Evolutionary conservation across 2,329 filamentous ascomycete species (phyloP).

Genomic region (Cercospora citrullina): DNA sequence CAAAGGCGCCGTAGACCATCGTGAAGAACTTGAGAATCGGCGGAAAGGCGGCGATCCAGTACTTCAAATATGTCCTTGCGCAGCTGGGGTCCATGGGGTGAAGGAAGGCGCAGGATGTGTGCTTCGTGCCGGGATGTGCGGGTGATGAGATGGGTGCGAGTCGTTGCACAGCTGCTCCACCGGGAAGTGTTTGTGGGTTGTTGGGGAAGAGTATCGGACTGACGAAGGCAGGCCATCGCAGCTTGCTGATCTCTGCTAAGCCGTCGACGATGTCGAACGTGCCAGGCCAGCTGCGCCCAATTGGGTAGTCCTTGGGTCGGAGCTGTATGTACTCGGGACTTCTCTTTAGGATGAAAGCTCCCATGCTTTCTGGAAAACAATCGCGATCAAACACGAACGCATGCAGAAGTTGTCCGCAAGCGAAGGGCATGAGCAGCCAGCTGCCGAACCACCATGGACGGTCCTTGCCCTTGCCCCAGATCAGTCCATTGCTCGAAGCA

Average conservation of each 20-base stretch:
- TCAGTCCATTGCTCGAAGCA: conserved; percentile 67
- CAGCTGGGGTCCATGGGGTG: conserved; percentile 89
- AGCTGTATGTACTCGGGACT: conserved; percentile 77
- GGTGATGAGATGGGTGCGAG: conserved; percentile 77
- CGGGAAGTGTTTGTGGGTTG: conserved; percentile 56
- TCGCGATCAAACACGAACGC: conserved; percentile 55
- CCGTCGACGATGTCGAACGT: conserved; percentile 76
- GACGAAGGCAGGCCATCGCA: conserved; percentile 84
- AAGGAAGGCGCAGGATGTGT: conserved; percentile 83
- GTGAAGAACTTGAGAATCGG: conserved; percentile 75
- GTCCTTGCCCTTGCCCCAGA: conserved; percentile 46
- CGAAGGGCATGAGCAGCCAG: conserved; percentile 54
- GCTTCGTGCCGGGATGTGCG: conserved; percentile 82
- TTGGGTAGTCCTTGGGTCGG: conserved; percentile 69
- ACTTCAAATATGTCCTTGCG: conserved; percentile 79
- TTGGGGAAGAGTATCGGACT: conserved; percentile 84
- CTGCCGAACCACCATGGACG: conserved; percentile 66
- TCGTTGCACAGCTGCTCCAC: conserved; percentile 56
- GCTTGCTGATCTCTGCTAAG: conserved; percentile 74
- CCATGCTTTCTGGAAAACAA: conserved; percentile 58
- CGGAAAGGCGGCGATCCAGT: conserved; percentile 83
- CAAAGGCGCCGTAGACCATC: conserved; percentile 68
- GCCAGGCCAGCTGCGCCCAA: conserved; percentile 71
- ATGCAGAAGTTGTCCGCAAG: conserved; percentile 52
- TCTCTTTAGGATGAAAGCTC: conserved; percentile 66